These are phyloP conservation scores for Alternaria consortialis DNA, from an alignment of 2,329 filamentous ascomycete genomes.

Conservation along the genomic window DNA sequence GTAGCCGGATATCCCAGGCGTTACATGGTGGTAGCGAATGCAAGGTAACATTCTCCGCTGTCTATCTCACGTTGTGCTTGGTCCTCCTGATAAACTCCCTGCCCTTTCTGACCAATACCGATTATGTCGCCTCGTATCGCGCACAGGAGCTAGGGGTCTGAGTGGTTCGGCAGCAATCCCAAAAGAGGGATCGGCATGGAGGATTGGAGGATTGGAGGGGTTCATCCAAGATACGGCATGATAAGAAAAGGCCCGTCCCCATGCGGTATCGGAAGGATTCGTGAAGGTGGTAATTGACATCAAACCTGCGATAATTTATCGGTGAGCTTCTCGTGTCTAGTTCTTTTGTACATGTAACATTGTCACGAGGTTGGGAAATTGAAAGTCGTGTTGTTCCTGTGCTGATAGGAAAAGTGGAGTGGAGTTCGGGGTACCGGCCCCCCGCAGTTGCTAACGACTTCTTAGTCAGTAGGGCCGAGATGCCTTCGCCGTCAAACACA, in stretches of 20 bases:
- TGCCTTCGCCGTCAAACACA: not conserved
- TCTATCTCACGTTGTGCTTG: constrained; percentile 3
- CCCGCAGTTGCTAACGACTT: not conserved
- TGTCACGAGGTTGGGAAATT: not conserved
- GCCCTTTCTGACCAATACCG: constrained; percentile 14
- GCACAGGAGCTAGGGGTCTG: constrained; percentile 2
- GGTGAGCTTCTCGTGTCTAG: not conserved
- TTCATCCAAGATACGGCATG: constrained; percentile 13
- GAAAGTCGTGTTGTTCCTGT: not conserved
- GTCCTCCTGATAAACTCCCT: constrained; percentile 12
- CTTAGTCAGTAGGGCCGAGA: too few relatives aligned
- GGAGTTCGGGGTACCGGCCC: not conserved
- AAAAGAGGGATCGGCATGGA: constrained; percentile 18
- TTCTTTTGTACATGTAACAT: not conserved
- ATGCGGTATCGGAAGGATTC: constrained; percentile 10
- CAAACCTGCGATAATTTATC: constrained; percentile 3
- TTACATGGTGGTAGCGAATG: constrained; percentile 6
- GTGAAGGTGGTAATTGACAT: not conserved
- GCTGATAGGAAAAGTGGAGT: constrained; percentile 1
- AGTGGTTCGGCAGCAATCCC: constrained; percentile 20
- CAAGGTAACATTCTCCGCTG: constrained; percentile 27
- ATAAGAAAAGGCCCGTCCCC: constrained; percentile 22
- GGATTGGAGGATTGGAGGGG: constrained; percentile 13
- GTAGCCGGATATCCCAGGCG: constrained; percentile 5
- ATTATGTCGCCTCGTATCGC: constrained; percentile 6